Evolutionary conservation across 768 basidiomycete genomes (phyloP), one percentile per base, ranked within the genome.

Genomic region (Hypholoma fasciculare): DNA sequence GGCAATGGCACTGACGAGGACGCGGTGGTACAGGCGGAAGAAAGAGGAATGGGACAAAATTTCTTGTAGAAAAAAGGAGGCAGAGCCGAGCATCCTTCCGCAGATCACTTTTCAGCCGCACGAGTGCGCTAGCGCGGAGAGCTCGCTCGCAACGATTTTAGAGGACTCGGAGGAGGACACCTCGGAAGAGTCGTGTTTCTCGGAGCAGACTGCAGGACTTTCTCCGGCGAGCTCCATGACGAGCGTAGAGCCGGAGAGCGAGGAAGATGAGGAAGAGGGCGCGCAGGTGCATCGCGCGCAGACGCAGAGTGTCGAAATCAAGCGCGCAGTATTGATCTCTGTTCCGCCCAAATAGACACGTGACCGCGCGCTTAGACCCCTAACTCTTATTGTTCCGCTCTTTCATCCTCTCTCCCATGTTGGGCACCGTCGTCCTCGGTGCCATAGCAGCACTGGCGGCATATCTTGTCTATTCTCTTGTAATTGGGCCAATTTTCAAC

Each of bases 301-400:
- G 49, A 76, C 80, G 48, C 78, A 74, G 64, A 84, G 81, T 59
- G 70, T 84, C 65, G 78, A 81, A 63, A 71, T 82, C 59, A 78
- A 81, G 68, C 76, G 74, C 65, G 81, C 77, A 4, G 70, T 79
- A 47, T 62, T 83, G 39, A 42, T 54, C 14, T 57, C 49, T 17
- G 27, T 56, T 36, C 46, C 43, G 23, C 7, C 54, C 3, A 52
- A 23, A 8, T 44, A 39, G 53, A 42, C 58, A 59, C 53, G 39
- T 59, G 58, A 54, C 52, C 46, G 37, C 20, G 44, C 26, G 40
- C 39, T 17, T 37, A 19, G 40, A 23, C 37, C 49, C n/a, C 43
- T 58, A 38, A n/a, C 27, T 48, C 38, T 38, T 56, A 49, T 40
- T 42, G 17, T 42, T 34, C 23, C 19, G 40, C 44, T 36, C 43